phyloP scores from a whole-genome alignment of 768 basidiomycete species.

The Sutorius australiensis region DNA sequence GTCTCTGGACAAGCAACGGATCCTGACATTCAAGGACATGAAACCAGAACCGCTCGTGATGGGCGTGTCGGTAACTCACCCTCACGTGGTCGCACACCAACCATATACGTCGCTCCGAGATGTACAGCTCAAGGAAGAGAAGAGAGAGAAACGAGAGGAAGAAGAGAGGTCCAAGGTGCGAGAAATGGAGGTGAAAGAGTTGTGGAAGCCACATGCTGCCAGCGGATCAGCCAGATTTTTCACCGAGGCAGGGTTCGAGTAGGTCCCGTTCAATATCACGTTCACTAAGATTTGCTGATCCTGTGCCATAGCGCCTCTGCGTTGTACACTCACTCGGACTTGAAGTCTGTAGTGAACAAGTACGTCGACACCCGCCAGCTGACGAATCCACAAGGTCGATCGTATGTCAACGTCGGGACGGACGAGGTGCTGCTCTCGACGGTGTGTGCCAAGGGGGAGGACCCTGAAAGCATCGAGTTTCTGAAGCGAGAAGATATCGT shows the following conservation, averaged over 20 bases:
- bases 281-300: background rate
- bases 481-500: slow-evolving; percentile 64
- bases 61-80: slow-evolving; percentile 53
- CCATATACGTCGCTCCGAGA: slow-evolving; percentile 61
- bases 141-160: slow-evolving; percentile 52
- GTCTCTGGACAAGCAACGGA: slow-evolving; percentile 63
- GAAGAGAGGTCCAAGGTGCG: slow-evolving; percentile 42
- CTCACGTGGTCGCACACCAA: slow-evolving; percentile 49
- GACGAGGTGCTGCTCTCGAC: slow-evolving; percentile 43
- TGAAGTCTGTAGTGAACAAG: slow-evolving; percentile 53
- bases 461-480: slow-evolving; percentile 41
- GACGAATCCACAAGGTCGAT: slow-evolving; percentile 61
- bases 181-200: slow-evolving; percentile 58
- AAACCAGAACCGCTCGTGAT: slow-evolving; percentile 52
- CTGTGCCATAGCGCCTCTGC: slow-evolving; percentile 40
- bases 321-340: slow-evolving; percentile 53
- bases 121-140: slow-evolving; percentile 59
- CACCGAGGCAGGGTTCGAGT: slow-evolving; percentile 61
- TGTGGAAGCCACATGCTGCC: slow-evolving; percentile 70
- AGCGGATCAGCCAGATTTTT: slow-evolving; percentile 53
- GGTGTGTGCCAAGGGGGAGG: slow-evolving; percentile 34
- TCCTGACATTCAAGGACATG: slow-evolving; percentile 68
- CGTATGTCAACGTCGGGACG: slow-evolving; percentile 58
- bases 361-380: slow-evolving; percentile 63
- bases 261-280: slow-evolving; percentile 22